These are phyloP conservation scores for Boeremia lycopersici DNA, from an alignment of 2,329 filamentous ascomycete genomes.

Conservation along the genomic window DNA sequence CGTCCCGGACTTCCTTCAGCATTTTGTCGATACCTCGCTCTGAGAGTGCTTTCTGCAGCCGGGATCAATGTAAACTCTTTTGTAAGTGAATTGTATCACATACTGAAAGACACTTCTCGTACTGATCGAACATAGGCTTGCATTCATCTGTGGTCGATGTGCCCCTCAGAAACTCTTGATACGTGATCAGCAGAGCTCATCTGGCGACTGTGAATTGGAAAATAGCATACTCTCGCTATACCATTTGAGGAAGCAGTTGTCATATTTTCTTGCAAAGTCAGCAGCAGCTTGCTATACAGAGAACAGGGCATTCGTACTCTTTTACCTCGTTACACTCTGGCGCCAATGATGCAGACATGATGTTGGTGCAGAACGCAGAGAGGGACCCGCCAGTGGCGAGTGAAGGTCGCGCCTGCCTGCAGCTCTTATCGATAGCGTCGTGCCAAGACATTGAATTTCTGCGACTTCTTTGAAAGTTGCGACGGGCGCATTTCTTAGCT, in stretches of 20 bases:
- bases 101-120: conserved; percentile 85
- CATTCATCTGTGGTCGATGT: conserved; percentile 86
- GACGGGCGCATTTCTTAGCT: conserved; percentile 20
- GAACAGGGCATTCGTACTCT: conserved; percentile 66
- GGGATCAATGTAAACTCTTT: conserved; percentile 6
- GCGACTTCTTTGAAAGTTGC: conserved; percentile 19
- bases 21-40: conserved; percentile 91
- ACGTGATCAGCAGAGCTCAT: background rate
- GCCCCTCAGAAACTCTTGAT: conserved; percentile 80
- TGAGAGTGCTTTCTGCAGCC: conserved; percentile 76
- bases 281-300: conserved; percentile 4
- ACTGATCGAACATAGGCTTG: conserved; percentile 82
- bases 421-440: conserved; percentile 41
- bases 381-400: conserved; percentile 14
- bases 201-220: background rate
- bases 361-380: conserved; percentile 16
- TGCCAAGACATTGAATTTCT: conserved; percentile 13
- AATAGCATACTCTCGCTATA: conserved; percentile 87
- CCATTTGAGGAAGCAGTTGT: conserved; percentile 98
- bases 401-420: conserved; percentile 22
- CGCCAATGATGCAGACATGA: conserved; percentile 92
- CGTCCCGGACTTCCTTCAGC: conserved; percentile 86
- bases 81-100: conserved; percentile 31
- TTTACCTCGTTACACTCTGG: conserved; percentile 95
- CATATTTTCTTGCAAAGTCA: conserved; percentile 72